Evolutionary conservation across 2,329 filamentous ascomycete genomes (phyloP).

Genomic region (Thielaviopsis punctulata): DNA sequence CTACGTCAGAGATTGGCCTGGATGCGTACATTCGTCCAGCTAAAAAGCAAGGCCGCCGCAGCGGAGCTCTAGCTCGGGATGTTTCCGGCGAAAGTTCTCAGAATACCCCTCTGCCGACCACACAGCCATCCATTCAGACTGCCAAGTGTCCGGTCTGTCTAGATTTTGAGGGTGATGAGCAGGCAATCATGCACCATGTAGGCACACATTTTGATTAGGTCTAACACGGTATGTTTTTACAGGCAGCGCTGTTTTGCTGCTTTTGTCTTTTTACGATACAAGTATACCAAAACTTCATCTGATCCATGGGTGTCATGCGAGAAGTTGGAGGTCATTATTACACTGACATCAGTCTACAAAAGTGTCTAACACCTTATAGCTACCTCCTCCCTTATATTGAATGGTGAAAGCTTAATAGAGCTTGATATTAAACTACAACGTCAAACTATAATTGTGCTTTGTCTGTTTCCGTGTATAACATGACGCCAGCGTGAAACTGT

Average conservation of each 20-base stretch:
- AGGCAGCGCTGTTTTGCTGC: too few species aligned
- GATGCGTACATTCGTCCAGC: conserved; percentile 30
- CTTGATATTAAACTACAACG: not conserved
- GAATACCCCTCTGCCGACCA: too few species aligned
- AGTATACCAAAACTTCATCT: too few species aligned
- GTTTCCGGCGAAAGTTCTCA: not conserved
- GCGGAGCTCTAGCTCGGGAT: not conserved
- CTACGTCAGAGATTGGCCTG: conserved; percentile 28
- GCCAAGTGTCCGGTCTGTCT: conserved; percentile 47
- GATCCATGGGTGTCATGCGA: too few species aligned
- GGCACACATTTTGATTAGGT: conserved; percentile 31
- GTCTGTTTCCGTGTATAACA: too few species aligned
- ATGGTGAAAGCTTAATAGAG: too few species aligned
- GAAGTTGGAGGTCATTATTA: not conserved
- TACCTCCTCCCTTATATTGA: not conserved
- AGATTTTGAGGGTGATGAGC: conserved; percentile 49
- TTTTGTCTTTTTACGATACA: too few species aligned
- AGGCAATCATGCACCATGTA: conserved; percentile 51
- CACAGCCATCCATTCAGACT: not conserved
- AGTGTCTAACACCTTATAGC: too few species aligned
- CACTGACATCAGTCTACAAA: not conserved
- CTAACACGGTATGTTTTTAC: not conserved
- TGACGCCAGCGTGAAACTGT: too few species aligned
- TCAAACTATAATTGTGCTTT: not conserved
- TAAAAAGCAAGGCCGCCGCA: conserved; percentile 9